Evolutionary conservation across 2,329 filamentous ascomycete genomes (phyloP).

Genomic region (Chaetomium globosum): DNA sequence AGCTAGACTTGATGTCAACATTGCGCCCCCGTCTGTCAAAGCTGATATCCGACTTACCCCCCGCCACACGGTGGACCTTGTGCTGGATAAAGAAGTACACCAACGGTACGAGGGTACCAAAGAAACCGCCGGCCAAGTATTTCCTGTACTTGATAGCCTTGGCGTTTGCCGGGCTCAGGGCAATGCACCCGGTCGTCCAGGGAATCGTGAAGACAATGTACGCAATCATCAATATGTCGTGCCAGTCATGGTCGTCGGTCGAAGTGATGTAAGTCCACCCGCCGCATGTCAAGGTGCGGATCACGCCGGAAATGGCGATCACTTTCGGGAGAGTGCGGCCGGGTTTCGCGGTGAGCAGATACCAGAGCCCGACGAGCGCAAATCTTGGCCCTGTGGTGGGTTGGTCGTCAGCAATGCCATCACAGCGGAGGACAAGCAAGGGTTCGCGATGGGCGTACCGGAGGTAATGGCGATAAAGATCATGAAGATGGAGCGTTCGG

Average conservation of each 20-base stretch:
- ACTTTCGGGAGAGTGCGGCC: slow-evolving; percentile 78
- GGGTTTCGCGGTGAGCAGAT: slow-evolving; percentile 78
- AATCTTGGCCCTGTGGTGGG: slow-evolving; percentile 74
- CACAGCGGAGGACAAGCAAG: not conserved
- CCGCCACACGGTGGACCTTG: slow-evolving; percentile 90
- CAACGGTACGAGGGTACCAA: slow-evolving; percentile 84
- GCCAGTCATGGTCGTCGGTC: slow-evolving; percentile 97
- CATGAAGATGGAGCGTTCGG: slow-evolving; percentile 95
- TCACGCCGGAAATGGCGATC: slow-evolving; percentile 75
- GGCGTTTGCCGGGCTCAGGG: slow-evolving; percentile 81
- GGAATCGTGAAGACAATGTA: slow-evolving; percentile 93
- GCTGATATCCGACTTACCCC: slow-evolving; percentile 63
- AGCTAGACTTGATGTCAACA: slow-evolving; percentile 55
- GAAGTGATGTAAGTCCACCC: slow-evolving; percentile 99
- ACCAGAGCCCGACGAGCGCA: slow-evolving; percentile 87
- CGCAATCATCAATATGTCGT: slow-evolving; percentile 99
- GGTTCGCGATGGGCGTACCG: slow-evolving; percentile 52
- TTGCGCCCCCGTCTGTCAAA: no score
- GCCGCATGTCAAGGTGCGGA: slow-evolving; percentile 90
- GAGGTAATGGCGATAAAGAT: slow-evolving; percentile 96
- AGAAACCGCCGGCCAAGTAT: slow-evolving; percentile 79
- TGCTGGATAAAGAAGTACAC: slow-evolving; percentile 99
- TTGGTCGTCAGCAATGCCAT: slow-evolving; percentile 17
- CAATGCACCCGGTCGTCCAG: slow-evolving; percentile 90
- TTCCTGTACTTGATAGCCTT: slow-evolving; percentile 87